These are phyloP conservation scores for Cajanus cajan DNA, from an alignment of 306 rosid species.

Conservation along the genomic window DNA sequence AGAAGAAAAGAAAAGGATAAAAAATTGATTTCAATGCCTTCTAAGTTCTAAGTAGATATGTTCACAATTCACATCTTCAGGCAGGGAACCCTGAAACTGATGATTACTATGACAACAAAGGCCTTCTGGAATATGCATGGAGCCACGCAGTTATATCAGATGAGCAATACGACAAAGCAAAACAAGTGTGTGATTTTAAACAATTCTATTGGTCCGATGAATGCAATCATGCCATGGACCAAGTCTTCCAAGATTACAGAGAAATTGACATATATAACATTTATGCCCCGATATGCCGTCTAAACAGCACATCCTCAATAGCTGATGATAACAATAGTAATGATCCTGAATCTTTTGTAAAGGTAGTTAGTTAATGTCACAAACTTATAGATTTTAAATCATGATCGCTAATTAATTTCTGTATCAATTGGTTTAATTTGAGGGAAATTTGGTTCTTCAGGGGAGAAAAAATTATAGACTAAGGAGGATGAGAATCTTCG, in stretches of 20 bases:
- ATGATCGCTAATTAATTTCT: constrained; percentile 6
- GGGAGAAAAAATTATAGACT: constrained; percentile 27
- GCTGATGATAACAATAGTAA: constrained; percentile 1
- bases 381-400: neutral
- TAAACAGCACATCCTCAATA: constrained; percentile 34
- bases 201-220: constrained; percentile 42
- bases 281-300: constrained; percentile 46
- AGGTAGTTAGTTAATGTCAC: constrained; percentile 30
- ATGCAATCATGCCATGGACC: constrained; percentile 44
- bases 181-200: constrained; percentile 50
- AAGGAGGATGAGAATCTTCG: constrained; percentile 45
- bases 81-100: constrained; percentile 60
- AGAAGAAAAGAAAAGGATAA: neutral
- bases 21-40: neutral
- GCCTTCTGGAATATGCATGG: constrained; percentile 61
- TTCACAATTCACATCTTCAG: constrained; percentile 14
- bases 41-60: neutral
- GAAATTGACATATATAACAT: constrained; percentile 63
- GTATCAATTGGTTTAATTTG: neutral
- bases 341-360: constrained; percentile 3
- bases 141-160: constrained; percentile 62
- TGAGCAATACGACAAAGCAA: constrained; percentile 45
- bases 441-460: constrained; percentile 18
- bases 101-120: constrained; percentile 44
- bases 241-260: constrained; percentile 36